A percentile compares a stretch with the other conserved stretches of the same genome.
Evolutionary conservation across 2,329 filamentous ascomycete species (phyloP).

Genomic region (Blastomyces parvus): DNA sequence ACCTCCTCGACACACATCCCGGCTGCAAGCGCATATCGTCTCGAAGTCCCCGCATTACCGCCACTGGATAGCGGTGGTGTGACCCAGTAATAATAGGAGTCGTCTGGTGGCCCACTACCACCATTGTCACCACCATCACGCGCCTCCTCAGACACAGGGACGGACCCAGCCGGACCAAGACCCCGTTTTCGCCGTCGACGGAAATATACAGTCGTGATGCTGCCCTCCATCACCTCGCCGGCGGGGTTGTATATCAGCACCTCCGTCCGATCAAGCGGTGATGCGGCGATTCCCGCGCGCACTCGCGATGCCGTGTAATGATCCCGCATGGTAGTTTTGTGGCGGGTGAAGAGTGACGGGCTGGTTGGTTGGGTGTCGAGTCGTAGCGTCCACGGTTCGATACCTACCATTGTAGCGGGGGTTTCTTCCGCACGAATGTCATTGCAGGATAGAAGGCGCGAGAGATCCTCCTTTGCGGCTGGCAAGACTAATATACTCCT

Average conservation of each 20-base stretch:
- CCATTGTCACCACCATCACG: background rate
- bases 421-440: background rate
- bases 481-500: constrained; percentile 9
- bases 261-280: constrained; percentile 46
- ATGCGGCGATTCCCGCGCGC: constrained; percentile 39
- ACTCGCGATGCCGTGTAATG: constrained; percentile 62
- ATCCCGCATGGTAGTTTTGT: constrained; percentile 70
- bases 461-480: constrained; percentile 19
- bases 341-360: constrained; percentile 60
- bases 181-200: constrained; percentile 43
- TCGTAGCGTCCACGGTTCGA: constrained; percentile 38
- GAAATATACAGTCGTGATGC: constrained; percentile 73
- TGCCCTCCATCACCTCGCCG: constrained; percentile 72
- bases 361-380: constrained; percentile 45
- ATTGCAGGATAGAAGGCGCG: constrained; percentile 15
- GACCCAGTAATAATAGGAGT: constrained; percentile 55
- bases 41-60: constrained; percentile 71
- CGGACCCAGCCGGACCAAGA: background rate
- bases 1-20: constrained; percentile 57
- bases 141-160: background rate
- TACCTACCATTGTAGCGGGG: constrained; percentile 9
- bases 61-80: constrained; percentile 70
- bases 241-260: constrained; percentile 62
- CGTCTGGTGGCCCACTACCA: background rate
- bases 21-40: constrained; percentile 69